Percentiles rank a stretch among this genome's conserved stretches.
Conservation (phyloP, 768 basidiomycete species). For the Agaricus subrufescens region DNA sequence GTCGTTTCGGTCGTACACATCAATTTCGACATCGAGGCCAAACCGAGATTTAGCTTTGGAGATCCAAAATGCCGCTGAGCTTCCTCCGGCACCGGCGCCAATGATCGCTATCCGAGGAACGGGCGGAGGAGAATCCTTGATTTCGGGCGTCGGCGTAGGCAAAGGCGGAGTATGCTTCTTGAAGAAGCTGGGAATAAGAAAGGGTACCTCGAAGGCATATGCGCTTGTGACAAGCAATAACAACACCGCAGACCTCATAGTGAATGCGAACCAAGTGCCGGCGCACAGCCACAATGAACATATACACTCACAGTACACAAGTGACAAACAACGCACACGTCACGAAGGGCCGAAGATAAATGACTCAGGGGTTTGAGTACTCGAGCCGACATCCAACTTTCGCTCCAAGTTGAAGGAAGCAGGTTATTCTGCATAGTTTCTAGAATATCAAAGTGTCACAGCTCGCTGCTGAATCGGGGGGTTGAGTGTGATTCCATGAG, state of each 20-base stretch:
- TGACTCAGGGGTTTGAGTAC: too few relatives aligned
- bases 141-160: constrained; percentile 10
- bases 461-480: too few relatives aligned
- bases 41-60: constrained; percentile 70
- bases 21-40: constrained; percentile 67
- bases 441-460: too few relatives aligned
- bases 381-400: too few relatives aligned
- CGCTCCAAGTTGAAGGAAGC: too few relatives aligned
- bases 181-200: constrained; percentile 50
- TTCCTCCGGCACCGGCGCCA: constrained; percentile 87
- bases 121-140: not conserved
- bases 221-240: constrained; percentile 27
- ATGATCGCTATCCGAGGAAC: constrained; percentile 73
- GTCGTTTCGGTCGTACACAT: constrained; percentile 73
- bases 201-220: constrained; percentile 46
- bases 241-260: constrained; percentile 18
- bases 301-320: not conserved
- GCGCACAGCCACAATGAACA: not conserved
- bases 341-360: too few relatives aligned
- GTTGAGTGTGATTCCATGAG: not conserved
- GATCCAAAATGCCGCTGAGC: constrained; percentile 82
- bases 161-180: constrained; percentile 24
- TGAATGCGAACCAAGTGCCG: not conserved
- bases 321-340: too few relatives aligned
- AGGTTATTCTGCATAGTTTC: too few relatives aligned